Percentiles rank a stretch among this genome's conserved stretches.
phyloP scores from a whole-genome alignment of 2,329 filamentous ascomycete genomes.

The Hypocrella siamensis region DNA sequence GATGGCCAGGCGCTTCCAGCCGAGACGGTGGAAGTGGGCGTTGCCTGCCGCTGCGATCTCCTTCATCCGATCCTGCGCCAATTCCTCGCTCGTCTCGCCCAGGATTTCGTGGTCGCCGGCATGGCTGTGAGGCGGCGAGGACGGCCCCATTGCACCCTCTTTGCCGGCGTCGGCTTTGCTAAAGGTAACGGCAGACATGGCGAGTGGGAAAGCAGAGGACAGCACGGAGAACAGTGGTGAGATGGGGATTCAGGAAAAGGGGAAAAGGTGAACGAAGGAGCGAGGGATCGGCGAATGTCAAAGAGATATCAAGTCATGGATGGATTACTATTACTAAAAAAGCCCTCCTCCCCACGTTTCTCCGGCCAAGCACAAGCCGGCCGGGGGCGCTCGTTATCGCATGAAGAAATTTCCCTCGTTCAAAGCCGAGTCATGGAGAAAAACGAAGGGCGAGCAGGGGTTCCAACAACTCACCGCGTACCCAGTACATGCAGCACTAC shows the following conservation, averaged over 20 bases:
- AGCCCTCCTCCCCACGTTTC: no score
- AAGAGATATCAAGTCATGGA: no score
- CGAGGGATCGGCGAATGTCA: no score
- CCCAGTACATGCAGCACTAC: no score
- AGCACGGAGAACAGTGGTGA: no score
- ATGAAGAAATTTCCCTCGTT: constrained; percentile 2
- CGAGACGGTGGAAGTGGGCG: constrained; percentile 29
- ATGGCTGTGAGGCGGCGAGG: constrained; percentile 1
- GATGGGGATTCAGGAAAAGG: no score
- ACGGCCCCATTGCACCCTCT: no score
- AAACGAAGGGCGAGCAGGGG: background rate
- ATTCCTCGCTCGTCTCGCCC: constrained; percentile 10
- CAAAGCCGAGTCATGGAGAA: constrained; percentile 4
- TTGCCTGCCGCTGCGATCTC: constrained; percentile 23
- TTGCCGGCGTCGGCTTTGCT: constrained; percentile 2
- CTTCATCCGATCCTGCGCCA: constrained; percentile 20
- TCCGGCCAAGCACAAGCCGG: background rate
- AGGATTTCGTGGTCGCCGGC: constrained; percentile 5
- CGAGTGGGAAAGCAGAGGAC: background rate
- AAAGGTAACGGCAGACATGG: background rate
- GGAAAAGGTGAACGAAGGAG: no score
- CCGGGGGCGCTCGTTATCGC: constrained; percentile 1
- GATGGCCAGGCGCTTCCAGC: constrained; percentile 33
- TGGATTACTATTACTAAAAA: no score
- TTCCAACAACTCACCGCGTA: no score